Evolutionary conservation across 1,284 basidiomycete species (phyloP), one percentile per base, ranked within the genome.

Genomic region (Exsudoporus floridanus): DNA sequence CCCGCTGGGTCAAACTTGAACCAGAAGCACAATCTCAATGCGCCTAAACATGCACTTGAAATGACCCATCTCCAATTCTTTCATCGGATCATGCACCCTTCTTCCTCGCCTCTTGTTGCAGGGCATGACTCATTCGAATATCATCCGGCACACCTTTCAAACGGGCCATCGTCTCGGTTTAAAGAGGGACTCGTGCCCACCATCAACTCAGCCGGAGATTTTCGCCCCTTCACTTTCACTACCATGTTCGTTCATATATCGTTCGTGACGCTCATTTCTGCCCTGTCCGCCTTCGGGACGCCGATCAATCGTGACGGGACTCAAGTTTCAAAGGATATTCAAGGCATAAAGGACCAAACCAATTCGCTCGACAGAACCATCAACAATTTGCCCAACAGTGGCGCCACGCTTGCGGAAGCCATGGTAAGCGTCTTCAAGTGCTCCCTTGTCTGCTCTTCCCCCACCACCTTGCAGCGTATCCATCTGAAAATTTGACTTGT

Each of bases 191-290:
- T 16, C 3, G 36, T 13, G 27, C 3, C 9, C 9, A 14, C 34
- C 28, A 45, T 18, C 25, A 41, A 4, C 12, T 31, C 39, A 39
- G 4, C 23, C 23, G 18, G 23, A 4, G n/a, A 49, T n/a, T 7
- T 13, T 14, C 19, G 2, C 30, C 27, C n/a, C 25, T 33, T 39
- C 36, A 8, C 27, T 41, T 21, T 30, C 18, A 40, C 3, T 25
- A 12, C 42, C 35, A 60, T 60, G 59, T 34, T 48, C 38, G 27
- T 60, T 14, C 53, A 21, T 35, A 36, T 39, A 7, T 58, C 45
- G 9, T 49, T 54, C 16, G 39, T 58, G 27, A 37, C 35, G 3
- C 49, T 60, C 37, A 2, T 50, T 33, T 14, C 58, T 38, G 59
- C 50, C 4, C n/a, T 57, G 40, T 39, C 25, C 19, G 36, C 45